Evolutionary conservation across 345 rosid species (phyloP).

Genomic region (Murraya paniculata): DNA sequence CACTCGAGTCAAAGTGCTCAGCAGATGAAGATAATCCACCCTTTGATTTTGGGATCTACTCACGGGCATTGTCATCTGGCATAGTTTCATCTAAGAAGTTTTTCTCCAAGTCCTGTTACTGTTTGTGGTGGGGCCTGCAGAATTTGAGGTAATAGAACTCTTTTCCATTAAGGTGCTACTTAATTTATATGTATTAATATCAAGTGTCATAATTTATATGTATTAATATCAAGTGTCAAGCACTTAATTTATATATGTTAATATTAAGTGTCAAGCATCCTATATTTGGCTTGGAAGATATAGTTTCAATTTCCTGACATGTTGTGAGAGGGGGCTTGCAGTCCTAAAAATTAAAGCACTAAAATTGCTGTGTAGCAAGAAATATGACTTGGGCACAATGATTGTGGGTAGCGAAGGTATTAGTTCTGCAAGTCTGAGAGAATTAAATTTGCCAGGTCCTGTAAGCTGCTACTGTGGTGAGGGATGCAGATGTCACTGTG

Average conservation of each 20-base stretch:
- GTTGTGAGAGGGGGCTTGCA: neutral
- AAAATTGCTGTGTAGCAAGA: neutral
- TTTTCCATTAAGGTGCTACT: neutral
- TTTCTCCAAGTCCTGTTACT: slow-evolving; percentile 73
- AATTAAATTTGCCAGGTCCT: neutral
- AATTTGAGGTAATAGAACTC: slow-evolving; percentile 64
- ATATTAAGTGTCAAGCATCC: neutral
- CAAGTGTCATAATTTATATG: neutral
- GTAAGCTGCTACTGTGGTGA: neutral
- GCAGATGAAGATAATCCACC: slow-evolving; percentile 34
- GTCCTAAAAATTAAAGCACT: neutral
- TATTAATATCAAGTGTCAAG: neutral
- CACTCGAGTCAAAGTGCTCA: slow-evolving; percentile 39
- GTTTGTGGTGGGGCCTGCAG: slow-evolving; percentile 99
- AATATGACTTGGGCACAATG: neutral
- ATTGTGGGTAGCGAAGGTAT: neutral
- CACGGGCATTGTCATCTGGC: slow-evolving; percentile 63
- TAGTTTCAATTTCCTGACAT: neutral
- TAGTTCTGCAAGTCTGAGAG: neutral
- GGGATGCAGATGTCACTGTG: neutral
- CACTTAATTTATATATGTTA: neutral
- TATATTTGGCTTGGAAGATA: neutral
- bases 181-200: neutral
- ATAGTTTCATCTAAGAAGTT: slow-evolving; percentile 76
- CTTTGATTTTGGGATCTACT: slow-evolving; percentile 78